Base-by-base conservation (phyloP, 495 filamentous ascomycete genomes). In the Haplographium delicatum region DNA sequence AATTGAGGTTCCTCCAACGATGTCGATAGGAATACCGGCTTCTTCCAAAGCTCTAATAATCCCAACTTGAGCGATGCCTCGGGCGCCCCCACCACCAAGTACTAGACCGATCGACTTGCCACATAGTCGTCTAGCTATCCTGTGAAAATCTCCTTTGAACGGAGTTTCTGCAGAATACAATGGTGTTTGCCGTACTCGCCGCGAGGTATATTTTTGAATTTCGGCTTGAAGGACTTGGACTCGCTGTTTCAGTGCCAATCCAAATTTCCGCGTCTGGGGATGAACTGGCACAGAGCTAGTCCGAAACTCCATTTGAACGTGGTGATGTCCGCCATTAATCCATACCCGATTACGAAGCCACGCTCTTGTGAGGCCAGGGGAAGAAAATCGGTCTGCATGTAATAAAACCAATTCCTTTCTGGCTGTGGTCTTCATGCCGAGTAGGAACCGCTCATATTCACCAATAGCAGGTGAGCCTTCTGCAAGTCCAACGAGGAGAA, bases 261-360 rank as follows among this genome's bases (percentile, higher is more conserved):
- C 89, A 38, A 90, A 85, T 19, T 85, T 84, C 53, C 86, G 88
- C 6, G 77, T 72, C 19, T 84, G 86, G 0, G 87, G 79, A 56
- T 94, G 83, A 0, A 88, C 80, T 15, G 89, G 83, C 54, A 91
- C 83, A 4, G 83, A 68, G 23, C 83, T 82, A n/a, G 83, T 76
- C 28, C 84, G 82, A 67, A 91, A 94, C 1, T 86, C 75, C 93
- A 98, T 96, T 62, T 98, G 93, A 20, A 98, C 86, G 59, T 98
- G 93, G 62, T 96, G 91, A 65, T 98, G 94, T 31, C 93, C 89
- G n/a, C 93, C 93, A 59, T 96, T 98, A 58, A 98, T 89, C 93
- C 93, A 98, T 47, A 95, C 78, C 0, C 93, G 84, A 62, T 96
- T 96, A 58, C 88, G 84, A 18, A 98, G 73, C 93, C 93, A 98